A percentile compares a stretch with the other conserved stretches of the same genome.
Conservation (phyloP, 306 rosid genomes). For the Luffa aegyptiaca region DNA sequence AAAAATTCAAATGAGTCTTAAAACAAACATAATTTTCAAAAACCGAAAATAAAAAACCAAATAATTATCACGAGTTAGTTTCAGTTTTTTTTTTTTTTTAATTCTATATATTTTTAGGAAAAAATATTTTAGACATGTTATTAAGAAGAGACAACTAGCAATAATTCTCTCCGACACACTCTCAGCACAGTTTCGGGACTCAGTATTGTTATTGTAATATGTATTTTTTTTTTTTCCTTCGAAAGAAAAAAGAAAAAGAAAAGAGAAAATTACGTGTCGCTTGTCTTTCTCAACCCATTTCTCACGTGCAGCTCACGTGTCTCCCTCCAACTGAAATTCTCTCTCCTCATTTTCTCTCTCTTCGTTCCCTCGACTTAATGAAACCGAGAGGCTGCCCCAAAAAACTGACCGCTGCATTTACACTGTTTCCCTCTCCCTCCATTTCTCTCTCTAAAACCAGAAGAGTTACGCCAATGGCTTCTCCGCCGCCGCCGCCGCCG, state of each 20-base stretch:
- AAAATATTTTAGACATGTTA: no score
- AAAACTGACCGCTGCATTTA: constrained; percentile 10
- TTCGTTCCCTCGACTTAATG: not conserved
- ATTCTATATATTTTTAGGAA: no score
- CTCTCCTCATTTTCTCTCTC: not conserved
- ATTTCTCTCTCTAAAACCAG: not conserved
- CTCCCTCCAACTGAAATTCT: not conserved
- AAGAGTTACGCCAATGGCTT: not conserved
- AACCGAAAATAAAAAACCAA: no score
- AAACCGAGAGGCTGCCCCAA: not conserved
- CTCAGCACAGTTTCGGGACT: not conserved
- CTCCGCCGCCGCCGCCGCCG: constrained; percentile 9
- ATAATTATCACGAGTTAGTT: no score
- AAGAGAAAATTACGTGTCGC: not conserved
- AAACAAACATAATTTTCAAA: no score
- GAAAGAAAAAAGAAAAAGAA: not conserved
- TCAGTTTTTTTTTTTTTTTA: no score
- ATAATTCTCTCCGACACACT: not conserved
- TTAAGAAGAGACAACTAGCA: not conserved
- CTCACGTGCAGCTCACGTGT: constrained; percentile 3
- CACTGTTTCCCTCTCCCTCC: not conserved
- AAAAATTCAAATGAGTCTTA: no score
- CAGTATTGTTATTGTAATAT: not conserved
- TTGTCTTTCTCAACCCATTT: not conserved
- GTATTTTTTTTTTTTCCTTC: not conserved